Conservation (phyloP, 495 filamentous ascomycete genomes). For the Aspergillus indologenus region DNA sequence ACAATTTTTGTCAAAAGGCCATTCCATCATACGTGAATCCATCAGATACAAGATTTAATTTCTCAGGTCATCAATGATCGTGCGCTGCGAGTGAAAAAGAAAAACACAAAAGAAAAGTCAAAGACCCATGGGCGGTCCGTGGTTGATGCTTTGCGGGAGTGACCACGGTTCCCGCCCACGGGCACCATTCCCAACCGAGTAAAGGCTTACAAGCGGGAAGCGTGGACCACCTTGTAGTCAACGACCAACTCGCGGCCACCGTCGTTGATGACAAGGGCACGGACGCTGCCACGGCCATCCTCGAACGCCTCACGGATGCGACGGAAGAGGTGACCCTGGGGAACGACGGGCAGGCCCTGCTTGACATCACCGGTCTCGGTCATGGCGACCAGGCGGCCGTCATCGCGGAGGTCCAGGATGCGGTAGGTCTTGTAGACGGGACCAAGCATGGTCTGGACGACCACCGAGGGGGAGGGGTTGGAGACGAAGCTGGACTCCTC, state of each 20-base stretch:
- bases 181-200: conserved; percentile 14
- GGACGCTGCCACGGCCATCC: conserved; percentile 87
- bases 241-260: conserved; percentile 92
- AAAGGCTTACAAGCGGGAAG: conserved; percentile 58
- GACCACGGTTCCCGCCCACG: conserved; percentile 1
- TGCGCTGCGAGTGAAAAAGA: conserved; percentile 11
- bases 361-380: conserved; percentile 94
- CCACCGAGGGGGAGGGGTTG: conserved; percentile 91
- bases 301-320: conserved; percentile 83
- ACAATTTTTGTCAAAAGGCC: conserved; percentile 17
- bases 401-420: conserved; percentile 94
- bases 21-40: conserved; percentile 18
- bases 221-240: conserved; percentile 97
- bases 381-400: conserved; percentile 75
- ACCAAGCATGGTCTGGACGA: conserved; percentile 99
- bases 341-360: conserved; percentile 87
- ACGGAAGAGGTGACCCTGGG: conserved; percentile 82
- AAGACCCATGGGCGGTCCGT: neutral
- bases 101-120: neutral
- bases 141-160: neutral
- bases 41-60: conserved; percentile 20
- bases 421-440: conserved; percentile 99
- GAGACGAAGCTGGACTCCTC: conserved; percentile 98
- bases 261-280: conserved; percentile 94
- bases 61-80: conserved; percentile 25